Conservation (phyloP, 495 filamentous ascomycete genomes). For the Hyphodiscus hymeniophilus region DNA sequence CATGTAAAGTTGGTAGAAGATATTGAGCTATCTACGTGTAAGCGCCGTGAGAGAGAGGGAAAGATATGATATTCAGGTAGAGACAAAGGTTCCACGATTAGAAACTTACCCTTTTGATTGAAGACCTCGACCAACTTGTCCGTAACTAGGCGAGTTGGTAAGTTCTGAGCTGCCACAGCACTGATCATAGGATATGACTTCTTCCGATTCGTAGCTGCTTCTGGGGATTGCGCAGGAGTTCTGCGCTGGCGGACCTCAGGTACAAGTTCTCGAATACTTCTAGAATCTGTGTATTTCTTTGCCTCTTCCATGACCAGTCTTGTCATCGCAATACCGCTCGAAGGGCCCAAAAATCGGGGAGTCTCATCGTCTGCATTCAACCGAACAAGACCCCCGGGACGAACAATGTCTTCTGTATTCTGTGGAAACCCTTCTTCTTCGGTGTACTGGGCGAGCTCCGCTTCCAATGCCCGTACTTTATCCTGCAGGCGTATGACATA, state of each 20-base stretch:
- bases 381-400: constrained; percentile 71
- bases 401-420: constrained; percentile 72
- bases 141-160: constrained; percentile 59
- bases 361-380: constrained; percentile 74
- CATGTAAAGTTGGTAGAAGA: constrained; percentile 77
- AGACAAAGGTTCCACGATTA: background rate
- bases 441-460: constrained; percentile 53
- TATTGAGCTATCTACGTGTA: constrained; percentile 57
- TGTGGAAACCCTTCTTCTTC: constrained; percentile 58
- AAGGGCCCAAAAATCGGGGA: constrained; percentile 78
- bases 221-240: constrained; percentile 26
- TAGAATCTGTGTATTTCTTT: constrained; percentile 75
- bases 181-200: constrained; percentile 71
- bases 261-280: constrained; percentile 82
- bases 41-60: constrained; percentile 5
- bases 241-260: constrained; percentile 43
- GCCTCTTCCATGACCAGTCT: constrained; percentile 91
- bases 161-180: constrained; percentile 54
- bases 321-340: constrained; percentile 90
- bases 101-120: constrained; percentile 61
- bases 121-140: constrained; percentile 73
- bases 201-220: constrained; percentile 31
- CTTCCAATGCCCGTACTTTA: constrained; percentile 68
- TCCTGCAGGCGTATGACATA: constrained; percentile 87
- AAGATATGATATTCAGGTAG: background rate